phyloP scores from a whole-genome alignment of 176 grass and related monocot species.

The Raddia guianensis region DNA sequence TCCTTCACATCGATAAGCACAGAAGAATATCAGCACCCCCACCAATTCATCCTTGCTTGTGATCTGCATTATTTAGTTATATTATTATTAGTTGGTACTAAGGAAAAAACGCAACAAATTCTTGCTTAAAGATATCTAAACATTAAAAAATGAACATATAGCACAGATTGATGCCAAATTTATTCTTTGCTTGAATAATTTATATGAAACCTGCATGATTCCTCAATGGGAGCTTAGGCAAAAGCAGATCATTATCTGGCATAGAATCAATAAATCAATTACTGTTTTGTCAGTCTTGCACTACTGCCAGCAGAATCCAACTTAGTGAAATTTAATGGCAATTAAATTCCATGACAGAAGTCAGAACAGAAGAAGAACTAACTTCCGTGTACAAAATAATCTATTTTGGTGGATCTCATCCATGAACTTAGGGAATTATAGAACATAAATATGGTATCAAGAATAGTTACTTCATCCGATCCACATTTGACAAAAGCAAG shows the following conservation, averaged over 20 bases:
- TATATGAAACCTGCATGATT: not conserved
- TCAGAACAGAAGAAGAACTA: not conserved
- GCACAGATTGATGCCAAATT: not conserved
- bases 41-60: constrained; percentile 44
- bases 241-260: not conserved
- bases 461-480: not conserved
- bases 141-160: not conserved
- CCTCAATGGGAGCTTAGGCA: not conserved
- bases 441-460: constrained; percentile 15
- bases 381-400: not conserved
- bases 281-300: not conserved
- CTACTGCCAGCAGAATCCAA: not conserved
- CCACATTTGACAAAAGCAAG: not conserved
- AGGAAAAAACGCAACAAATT: not conserved
- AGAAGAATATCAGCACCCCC: constrained; percentile 16
- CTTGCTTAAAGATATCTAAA: constrained; percentile 2
- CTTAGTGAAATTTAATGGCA: not conserved
- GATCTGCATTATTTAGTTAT: constrained; percentile 33
- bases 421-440: not conserved
- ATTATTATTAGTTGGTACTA: constrained; percentile 21
- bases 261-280: not conserved
- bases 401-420: not conserved
- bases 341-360: constrained; percentile 12
- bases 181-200: not conserved
- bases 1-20: constrained; percentile 38